Conservation (phyloP, 129 eudicot genomes). For the Artemisia annua region DNA sequence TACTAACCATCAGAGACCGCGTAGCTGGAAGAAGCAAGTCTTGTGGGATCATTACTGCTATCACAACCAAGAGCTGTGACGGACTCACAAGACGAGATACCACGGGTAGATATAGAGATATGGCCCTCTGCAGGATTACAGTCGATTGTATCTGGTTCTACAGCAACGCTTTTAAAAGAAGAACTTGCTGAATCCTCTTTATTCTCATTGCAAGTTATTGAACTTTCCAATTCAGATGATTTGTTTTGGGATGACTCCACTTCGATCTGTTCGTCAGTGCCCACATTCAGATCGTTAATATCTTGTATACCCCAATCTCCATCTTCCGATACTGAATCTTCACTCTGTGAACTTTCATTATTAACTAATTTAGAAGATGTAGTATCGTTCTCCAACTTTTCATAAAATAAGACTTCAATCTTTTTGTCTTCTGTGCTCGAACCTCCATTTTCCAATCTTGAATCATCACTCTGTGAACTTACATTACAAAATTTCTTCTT, state of each 20-base stretch:
- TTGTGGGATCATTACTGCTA: constrained; percentile 10
- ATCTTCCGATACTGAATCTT: too few relatives aligned
- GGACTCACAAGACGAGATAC: constrained; percentile 20
- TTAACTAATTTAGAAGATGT: too few relatives aligned
- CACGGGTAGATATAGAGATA: constrained; percentile 16
- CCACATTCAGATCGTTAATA: constrained; percentile 19
- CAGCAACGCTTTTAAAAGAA: neutral
- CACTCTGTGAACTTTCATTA: too few relatives aligned
- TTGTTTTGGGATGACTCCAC: constrained; percentile 21
- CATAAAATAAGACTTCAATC: too few relatives aligned
- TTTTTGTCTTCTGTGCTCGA: too few relatives aligned
- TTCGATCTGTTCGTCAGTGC: constrained; percentile 21
- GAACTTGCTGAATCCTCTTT: constrained; percentile 27
- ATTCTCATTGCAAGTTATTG: constrained; percentile 27
- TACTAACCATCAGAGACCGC: too few relatives aligned
- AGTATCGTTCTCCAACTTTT: too few relatives aligned
- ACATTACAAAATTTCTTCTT: too few relatives aligned
- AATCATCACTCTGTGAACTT: too few relatives aligned
- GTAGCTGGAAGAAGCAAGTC: too few relatives aligned
- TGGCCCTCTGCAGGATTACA: constrained; percentile 16
- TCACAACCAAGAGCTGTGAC: constrained; percentile 8
- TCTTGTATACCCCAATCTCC: constrained; percentile 22
- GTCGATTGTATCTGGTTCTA: constrained; percentile 25
- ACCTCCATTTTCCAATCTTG: too few relatives aligned
- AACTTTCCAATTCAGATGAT: constrained; percentile 26